These are phyloP conservation scores for Alternaria brassicae DNA, from an alignment of 2,329 filamentous ascomycete species.

Conservation along the genomic window DNA sequence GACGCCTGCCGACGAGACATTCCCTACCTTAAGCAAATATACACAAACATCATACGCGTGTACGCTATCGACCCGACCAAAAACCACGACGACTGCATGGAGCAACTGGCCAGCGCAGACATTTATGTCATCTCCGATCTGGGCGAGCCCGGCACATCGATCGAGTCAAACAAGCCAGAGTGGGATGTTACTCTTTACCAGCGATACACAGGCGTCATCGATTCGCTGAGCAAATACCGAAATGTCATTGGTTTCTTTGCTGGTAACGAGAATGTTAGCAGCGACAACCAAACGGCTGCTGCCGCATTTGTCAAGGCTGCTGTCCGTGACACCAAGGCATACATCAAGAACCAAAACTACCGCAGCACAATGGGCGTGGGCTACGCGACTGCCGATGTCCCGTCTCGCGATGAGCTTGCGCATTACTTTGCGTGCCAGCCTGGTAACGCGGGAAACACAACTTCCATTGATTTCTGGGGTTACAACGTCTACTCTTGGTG, in stretches of 20 bases:
- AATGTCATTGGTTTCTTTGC: constrained; percentile 98
- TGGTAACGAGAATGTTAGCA: constrained; percentile 95
- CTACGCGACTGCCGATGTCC: constrained; percentile 94
- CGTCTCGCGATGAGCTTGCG: constrained; percentile 80
- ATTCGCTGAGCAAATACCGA: constrained; percentile 79
- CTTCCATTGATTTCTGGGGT: constrained; percentile 93
- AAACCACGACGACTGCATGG: constrained; percentile 87
- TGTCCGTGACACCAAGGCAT: constrained; percentile 91
- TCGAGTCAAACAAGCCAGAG: constrained; percentile 77
- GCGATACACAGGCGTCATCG: constrained; percentile 84
- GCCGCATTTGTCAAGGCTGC: constrained; percentile 97
- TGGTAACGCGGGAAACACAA: constrained; percentile 48
- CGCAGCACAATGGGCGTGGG: constrained; percentile 80
- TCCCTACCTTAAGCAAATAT: constrained; percentile 77
- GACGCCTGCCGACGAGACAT: constrained; percentile 81
- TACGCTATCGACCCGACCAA: constrained; percentile 86
- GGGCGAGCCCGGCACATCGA: constrained; percentile 64
- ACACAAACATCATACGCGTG: constrained; percentile 87
- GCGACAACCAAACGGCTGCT: constrained; percentile 82
- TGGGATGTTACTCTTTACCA: constrained; percentile 83
- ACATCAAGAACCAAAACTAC: constrained; percentile 80
- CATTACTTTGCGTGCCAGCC: constrained; percentile 93
- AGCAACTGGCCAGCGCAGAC: constrained; percentile 77
- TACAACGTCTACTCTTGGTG: constrained; percentile 99
- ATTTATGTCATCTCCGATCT: constrained; percentile 97